These are phyloP conservation scores for Claviceps humidiphila DNA, from an alignment of 2,329 filamentous ascomycete species.

Conservation along the genomic window DNA sequence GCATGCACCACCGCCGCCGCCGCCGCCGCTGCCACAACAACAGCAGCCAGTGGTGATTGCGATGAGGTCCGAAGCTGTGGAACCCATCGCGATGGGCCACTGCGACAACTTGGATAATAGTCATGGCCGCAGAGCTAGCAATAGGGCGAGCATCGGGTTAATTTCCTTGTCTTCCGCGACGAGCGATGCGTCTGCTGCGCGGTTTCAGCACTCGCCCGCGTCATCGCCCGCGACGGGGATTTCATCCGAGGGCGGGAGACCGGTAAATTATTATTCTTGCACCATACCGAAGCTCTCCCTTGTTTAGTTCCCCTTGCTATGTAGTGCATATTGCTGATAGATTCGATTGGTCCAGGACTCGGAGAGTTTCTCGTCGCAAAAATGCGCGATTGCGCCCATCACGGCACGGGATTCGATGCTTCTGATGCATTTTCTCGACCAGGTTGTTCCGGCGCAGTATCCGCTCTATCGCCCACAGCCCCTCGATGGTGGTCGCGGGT, in stretches of 20 bases:
- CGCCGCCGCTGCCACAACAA: not conserved
- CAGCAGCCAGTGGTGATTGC: not conserved
- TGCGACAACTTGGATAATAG: not conserved
- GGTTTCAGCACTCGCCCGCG: not conserved
- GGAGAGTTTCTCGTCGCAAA: not conserved
- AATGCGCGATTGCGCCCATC: not conserved
- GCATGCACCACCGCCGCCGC: not conserved
- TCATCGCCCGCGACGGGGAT: not conserved
- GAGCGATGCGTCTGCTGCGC: not conserved
- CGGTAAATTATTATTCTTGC: not conserved
- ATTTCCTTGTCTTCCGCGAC: not conserved
- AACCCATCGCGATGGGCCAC: not conserved
- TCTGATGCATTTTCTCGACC: constrained; percentile 16
- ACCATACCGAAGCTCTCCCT: not conserved
- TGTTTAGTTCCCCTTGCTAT: not conserved
- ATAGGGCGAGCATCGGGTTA: not conserved
- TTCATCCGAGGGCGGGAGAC: not conserved
- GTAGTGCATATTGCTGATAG: not conserved
- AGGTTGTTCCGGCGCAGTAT: constrained; percentile 16
- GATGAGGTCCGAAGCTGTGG: not conserved
- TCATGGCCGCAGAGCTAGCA: not conserved
- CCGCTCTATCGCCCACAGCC: constrained; percentile 14
- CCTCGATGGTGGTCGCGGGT: constrained; percentile 13
- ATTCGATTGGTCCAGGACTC: not conserved
- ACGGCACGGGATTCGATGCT: constrained; percentile 14